These are phyloP conservation scores for Citrullus colocynthis DNA, from an alignment of 306 rosid species.

Conservation along the genomic window DNA sequence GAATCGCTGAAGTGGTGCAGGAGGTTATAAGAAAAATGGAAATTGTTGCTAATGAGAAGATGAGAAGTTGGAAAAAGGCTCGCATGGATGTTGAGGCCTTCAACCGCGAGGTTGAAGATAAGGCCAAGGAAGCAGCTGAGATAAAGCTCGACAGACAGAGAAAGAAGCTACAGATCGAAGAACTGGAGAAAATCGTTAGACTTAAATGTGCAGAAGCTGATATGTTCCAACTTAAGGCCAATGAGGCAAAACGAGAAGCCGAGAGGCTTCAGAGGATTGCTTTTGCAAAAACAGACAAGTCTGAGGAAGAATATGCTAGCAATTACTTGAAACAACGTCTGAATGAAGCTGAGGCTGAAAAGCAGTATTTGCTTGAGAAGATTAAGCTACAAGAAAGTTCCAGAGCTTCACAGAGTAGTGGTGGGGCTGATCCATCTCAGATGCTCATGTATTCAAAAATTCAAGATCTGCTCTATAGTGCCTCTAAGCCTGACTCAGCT, in stretches of 20 bases:
- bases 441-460: constrained; percentile 64
- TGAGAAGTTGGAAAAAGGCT: constrained; percentile 91
- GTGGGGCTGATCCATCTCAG: constrained; percentile 68
- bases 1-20: constrained; percentile 89
- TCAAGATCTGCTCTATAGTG: constrained; percentile 68
- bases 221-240: constrained; percentile 90
- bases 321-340: constrained; percentile 75
- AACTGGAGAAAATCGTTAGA: constrained; percentile 89
- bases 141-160: constrained; percentile 74
- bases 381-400: constrained; percentile 92
- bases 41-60: constrained; percentile 95
- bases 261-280: constrained; percentile 90
- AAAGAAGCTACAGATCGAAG: constrained; percentile 77
- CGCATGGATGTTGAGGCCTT: constrained; percentile 75
- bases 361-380: constrained; percentile 90
- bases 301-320: constrained; percentile 92
- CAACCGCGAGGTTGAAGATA: constrained; percentile 80
- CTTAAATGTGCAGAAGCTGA: constrained; percentile 93
- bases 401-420: constrained; percentile 54
- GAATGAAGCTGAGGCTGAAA: constrained; percentile 96
- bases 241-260: constrained; percentile 91
- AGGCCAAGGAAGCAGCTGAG: constrained; percentile 73
- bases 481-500: constrained; percentile 57
- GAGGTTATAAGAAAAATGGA: constrained; percentile 97
- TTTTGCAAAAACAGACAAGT: constrained; percentile 85